Conservation (phyloP, 108 stramenopile species). For the Nannochloropsis gaditana region DNA sequence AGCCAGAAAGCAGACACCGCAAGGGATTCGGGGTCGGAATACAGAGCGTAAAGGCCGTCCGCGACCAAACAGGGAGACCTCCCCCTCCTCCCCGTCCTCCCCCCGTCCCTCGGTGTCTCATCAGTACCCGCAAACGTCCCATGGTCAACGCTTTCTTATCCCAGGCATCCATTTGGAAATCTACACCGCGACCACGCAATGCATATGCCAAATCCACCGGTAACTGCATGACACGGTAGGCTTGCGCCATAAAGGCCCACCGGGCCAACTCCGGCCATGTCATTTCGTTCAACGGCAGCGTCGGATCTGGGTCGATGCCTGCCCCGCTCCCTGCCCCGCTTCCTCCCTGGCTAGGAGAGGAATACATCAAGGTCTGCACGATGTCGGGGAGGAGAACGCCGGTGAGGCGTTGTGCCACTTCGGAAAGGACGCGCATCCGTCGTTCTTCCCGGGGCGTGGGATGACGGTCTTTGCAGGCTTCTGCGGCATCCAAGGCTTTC, state of each 20-base stretch:
- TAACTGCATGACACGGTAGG: neutral
- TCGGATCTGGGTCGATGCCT: neutral
- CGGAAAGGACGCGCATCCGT: neutral
- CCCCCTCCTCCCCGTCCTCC: neutral
- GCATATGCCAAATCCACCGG: neutral
- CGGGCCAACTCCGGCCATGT: slow-evolving; percentile 7
- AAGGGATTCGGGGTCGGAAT: slow-evolving; percentile 4
- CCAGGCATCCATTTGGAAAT: neutral
- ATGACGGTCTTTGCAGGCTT: neutral
- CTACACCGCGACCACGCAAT: neutral
- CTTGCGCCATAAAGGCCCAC: neutral
- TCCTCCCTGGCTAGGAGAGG: neutral
- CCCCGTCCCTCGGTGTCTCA: neutral
- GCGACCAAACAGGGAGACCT: neutral
- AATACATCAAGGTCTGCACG: neutral
- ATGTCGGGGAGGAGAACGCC: neutral
- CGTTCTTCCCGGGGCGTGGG: neutral
- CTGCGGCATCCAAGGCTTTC: neutral
- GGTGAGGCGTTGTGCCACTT: neutral
- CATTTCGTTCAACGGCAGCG: slow-evolving; percentile 1
- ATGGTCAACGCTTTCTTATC: neutral
- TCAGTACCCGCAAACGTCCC: neutral
- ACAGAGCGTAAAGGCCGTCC: neutral
- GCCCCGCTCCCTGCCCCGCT: neutral
- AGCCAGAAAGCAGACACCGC: neutral